Percentiles rank a stretch among this genome's conserved stretches.
These are phyloP conservation scores for Periconia sp. DNA, from an alignment of 2,329 filamentous ascomycete species.

Conservation along the genomic window DNA sequence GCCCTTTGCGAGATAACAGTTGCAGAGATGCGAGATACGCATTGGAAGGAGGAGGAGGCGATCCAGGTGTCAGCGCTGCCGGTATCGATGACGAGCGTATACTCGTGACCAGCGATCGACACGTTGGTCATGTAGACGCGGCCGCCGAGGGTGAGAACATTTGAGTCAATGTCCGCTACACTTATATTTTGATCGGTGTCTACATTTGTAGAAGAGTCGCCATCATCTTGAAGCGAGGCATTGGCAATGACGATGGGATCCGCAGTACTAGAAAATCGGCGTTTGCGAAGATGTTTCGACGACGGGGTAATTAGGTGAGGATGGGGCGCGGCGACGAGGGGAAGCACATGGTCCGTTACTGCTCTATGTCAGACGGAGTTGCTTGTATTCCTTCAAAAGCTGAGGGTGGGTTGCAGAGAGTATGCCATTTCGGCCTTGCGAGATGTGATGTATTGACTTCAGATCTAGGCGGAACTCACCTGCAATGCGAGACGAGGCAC, in stretches of 20 bases:
- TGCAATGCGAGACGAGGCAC: constrained; percentile 11
- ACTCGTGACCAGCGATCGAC: constrained; percentile 19
- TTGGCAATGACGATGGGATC: background rate
- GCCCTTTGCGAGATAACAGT: constrained; percentile 5
- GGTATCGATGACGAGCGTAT: constrained; percentile 35
- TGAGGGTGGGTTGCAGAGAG: background rate
- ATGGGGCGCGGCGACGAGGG: constrained; percentile 10
- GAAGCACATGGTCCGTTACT: constrained; percentile 20
- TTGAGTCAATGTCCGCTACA: constrained; percentile 22
- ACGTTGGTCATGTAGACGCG: constrained; percentile 38
- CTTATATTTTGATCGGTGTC: too few species aligned
- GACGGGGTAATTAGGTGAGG: constrained; percentile 13
- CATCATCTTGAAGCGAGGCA: constrained; percentile 1
- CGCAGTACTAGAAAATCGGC: constrained; percentile 3
- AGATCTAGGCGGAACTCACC: too few species aligned
- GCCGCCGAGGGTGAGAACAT: constrained; percentile 30
- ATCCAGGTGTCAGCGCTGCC: constrained; percentile 36
- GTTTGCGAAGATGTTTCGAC: constrained; percentile 16
- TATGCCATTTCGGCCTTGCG: too few species aligned
- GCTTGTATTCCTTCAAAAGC: too few species aligned
- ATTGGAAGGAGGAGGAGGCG: constrained; percentile 22
- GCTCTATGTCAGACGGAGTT: background rate
- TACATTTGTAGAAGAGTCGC: constrained; percentile 1
- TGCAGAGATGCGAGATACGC: constrained; percentile 8
- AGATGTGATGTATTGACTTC: too few species aligned